These are phyloP conservation scores for Lachancea cidri DNA, from an alignment of 805 yeast species.

Conservation along the genomic window DNA sequence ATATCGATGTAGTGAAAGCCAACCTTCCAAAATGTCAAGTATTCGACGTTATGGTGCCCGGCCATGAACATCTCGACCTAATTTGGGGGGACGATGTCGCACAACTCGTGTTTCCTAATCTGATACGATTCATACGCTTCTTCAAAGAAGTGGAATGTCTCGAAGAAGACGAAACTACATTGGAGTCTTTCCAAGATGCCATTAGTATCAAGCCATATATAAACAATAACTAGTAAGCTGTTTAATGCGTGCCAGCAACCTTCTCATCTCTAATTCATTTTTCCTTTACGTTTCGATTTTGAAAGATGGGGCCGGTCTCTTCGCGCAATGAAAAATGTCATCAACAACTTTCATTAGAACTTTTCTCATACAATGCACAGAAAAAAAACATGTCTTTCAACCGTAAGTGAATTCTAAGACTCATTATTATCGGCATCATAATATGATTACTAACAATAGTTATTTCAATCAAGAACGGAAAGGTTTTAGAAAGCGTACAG, in stretches of 20 bases:
- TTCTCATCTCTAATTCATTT: too few relatives aligned
- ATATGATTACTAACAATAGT: not conserved
- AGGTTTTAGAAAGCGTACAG: slow-evolving; percentile 6
- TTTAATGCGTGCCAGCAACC: too few relatives aligned
- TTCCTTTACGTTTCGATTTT: too few relatives aligned
- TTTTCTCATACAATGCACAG: slow-evolving; percentile 1
- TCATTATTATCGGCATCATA: too few relatives aligned
- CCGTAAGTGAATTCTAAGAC: slow-evolving; percentile 3
- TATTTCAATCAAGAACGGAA: not conserved
- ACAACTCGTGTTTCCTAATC: slow-evolving; percentile 39
- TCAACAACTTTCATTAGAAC: not conserved
- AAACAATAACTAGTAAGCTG: not conserved
- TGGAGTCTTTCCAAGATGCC: slow-evolving; percentile 3
- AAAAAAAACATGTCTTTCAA: slow-evolving; percentile 5
- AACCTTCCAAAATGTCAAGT: slow-evolving; percentile 56
- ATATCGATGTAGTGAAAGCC: slow-evolving; percentile 64
- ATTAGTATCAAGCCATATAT: slow-evolving; percentile 1
- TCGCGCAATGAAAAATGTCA: slow-evolving; percentile 1
- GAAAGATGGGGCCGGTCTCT: not conserved
- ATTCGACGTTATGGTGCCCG: slow-evolving; percentile 49
- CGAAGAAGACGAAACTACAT: slow-evolving; percentile 5
- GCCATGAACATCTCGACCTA: slow-evolving; percentile 88
- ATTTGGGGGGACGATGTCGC: slow-evolving; percentile 78
- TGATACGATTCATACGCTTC: slow-evolving; percentile 35
- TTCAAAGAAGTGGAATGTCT: slow-evolving; percentile 16